Evolutionary conservation across 441 rosid genomes (phyloP).

Genomic region (Brassica balearica): DNA sequence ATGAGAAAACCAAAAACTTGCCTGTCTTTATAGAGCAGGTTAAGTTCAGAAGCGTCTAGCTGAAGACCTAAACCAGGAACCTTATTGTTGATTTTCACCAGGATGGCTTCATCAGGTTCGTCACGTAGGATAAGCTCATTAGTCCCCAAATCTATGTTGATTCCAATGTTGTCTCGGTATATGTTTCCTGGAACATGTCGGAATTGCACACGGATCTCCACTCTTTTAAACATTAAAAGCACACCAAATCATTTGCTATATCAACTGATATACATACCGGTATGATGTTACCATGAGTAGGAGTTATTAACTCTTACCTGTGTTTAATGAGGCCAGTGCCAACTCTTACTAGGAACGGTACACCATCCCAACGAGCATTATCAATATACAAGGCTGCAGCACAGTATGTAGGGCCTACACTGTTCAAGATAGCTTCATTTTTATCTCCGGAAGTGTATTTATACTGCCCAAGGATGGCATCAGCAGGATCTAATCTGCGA

Average conservation of each 20-base stretch:
- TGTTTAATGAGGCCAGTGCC: slow-evolving; percentile 84
- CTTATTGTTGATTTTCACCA: slow-evolving; percentile 74
- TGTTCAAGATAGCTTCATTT: slow-evolving; percentile 47
- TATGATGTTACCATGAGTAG: slow-evolving; percentile 13
- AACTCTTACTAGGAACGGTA: slow-evolving; percentile 74
- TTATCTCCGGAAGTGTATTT: slow-evolving; percentile 57
- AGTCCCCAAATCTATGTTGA: slow-evolving; percentile 57
- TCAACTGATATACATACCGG: not conserved
- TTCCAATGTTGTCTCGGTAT: slow-evolving; percentile 62
- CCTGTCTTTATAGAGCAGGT: slow-evolving; percentile 81
- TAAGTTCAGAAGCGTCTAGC: slow-evolving; percentile 79
- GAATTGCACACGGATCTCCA: slow-evolving; percentile 83
- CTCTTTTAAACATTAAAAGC: slow-evolving; percentile 51
- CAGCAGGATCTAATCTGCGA: slow-evolving; percentile 56
- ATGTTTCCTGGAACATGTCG: slow-evolving; percentile 75
- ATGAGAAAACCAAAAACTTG: slow-evolving; percentile 31
- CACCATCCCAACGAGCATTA: slow-evolving; percentile 94
- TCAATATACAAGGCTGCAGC: slow-evolving; percentile 80
- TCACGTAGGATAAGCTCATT: slow-evolving; percentile 74
- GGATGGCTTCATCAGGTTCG: slow-evolving; percentile 79
- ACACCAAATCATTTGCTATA: slow-evolving; percentile 14
- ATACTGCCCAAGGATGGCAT: slow-evolving; percentile 81
- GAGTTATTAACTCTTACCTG: slow-evolving; percentile 49
- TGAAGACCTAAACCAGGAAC: slow-evolving; percentile 81
- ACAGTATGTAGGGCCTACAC: slow-evolving; percentile 70